Base-by-base conservation (phyloP, 306 rosid genomes). In the Argentina anserina region DNA sequence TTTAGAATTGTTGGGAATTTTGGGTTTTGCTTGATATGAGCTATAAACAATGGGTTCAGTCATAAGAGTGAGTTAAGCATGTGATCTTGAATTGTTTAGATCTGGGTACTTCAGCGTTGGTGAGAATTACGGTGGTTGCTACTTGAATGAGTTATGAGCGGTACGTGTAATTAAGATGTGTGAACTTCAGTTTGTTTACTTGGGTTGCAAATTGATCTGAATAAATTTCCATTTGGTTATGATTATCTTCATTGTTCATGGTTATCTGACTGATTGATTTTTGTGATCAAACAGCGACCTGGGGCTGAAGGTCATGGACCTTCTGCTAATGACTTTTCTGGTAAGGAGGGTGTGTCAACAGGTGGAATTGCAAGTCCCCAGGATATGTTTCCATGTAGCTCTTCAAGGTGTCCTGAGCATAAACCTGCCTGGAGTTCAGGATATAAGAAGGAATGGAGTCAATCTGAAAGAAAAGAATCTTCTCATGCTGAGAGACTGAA, bases 331-430 rank as follows among this genome's bases (percentile, higher is more conserved):
- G 75, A 25, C 3, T 56, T 10, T 3, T 28, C 41, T 6, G 67
- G 31, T 9, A 9, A 53, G 5, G 64, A 53, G 49, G 6, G 28
- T 7, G 7, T 0, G n/a, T 47, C 46, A 5, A 69, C 53, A 8
- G 17, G 73, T 69, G 62, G 33, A 20, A 69, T 33, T 33, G 73
- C 39, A 49, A 69, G 33, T 34, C 61, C 73, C 62, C 46, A 31
- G 43, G 13, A 47, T 23, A 7, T 3, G 21, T 1, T 21, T 31
- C 33, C 1, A 0, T 0, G 21, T 11, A 52, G 49, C 36, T 34
- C 20, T 11, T 71, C 40, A 17, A 25, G 25, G 46, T 2, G 36
- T 50, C 26, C 26, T 55, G 59, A 34, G 52, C 26, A 18, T 46
- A 61, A 72, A 26, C 26, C 29, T 13, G 10, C 28, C 21, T 10